These are phyloP conservation scores for Flagelloscypha sp. DNA, from an alignment of 768 basidiomycete genomes.

Conservation along the genomic window DNA sequence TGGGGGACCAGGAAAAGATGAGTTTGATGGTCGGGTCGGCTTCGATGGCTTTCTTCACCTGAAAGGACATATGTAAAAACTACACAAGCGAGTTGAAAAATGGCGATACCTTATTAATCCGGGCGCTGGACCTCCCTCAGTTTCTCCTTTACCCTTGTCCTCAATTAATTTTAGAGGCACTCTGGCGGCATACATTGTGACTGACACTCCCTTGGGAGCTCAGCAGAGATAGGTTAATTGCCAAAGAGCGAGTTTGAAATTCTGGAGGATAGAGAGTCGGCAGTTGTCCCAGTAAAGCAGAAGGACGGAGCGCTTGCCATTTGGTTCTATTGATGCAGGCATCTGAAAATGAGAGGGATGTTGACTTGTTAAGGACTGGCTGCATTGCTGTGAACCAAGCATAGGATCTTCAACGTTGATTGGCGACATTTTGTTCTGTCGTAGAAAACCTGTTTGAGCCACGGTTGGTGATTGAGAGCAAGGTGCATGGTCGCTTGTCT, in stretches of 20 bases:
- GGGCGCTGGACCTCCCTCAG: no score
- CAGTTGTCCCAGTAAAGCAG: not conserved
- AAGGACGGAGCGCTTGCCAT: constrained; percentile 48
- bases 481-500: no score
- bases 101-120: no score
- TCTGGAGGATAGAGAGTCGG: constrained; percentile 37
- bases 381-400: constrained; percentile 8
- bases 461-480: no score
- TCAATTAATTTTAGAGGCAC: no score
- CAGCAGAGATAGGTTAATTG: constrained; percentile 91
- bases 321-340: constrained; percentile 75
- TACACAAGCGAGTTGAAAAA: not conserved
- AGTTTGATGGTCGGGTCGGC: constrained; percentile 78
- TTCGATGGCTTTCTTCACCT: constrained; percentile 65
- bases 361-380: constrained; percentile 43
- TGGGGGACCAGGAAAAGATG: constrained; percentile 92
- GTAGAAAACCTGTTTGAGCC: no score
- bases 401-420: no score
- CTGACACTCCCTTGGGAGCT: constrained; percentile 85
- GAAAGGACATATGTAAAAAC: no score
- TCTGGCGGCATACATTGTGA: no score
- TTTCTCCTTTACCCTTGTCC: no score
- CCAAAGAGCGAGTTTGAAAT: constrained; percentile 96
- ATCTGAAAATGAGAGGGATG: constrained; percentile 72
- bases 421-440: no score